Conservation (phyloP, 345 rosid genomes). For the Nephelium lappaceum region DNA sequence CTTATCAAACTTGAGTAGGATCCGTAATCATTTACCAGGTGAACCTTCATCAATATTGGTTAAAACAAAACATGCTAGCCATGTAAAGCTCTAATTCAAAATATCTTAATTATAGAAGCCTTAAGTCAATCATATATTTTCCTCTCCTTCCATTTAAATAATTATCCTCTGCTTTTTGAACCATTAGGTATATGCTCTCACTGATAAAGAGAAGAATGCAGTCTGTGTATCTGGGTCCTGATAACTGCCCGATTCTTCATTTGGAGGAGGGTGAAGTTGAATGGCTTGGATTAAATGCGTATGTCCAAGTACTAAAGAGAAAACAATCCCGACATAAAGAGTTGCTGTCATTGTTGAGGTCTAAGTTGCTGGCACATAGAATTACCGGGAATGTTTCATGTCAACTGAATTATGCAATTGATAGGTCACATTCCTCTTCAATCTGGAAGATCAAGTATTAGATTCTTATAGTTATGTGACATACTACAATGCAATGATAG, state of each 20-base stretch:
- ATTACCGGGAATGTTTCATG: slow-evolving; percentile 32
- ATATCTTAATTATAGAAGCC: background rate
- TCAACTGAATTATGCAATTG: slow-evolving; percentile 52
- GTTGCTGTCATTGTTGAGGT: slow-evolving; percentile 47
- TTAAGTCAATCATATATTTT: background rate
- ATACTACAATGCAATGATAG: background rate
- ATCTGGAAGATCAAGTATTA: slow-evolving; percentile 72
- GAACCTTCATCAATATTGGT: background rate
- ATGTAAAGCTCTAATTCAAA: background rate
- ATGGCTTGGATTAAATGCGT: slow-evolving; percentile 83
- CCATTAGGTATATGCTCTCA: slow-evolving; percentile 52
- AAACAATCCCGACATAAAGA: slow-evolving; percentile 60
- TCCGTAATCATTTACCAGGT: background rate
- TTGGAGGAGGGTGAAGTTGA: slow-evolving; percentile 57
- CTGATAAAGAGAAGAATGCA: slow-evolving; percentile 60
- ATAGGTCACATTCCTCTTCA: slow-evolving; percentile 61
- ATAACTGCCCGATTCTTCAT: slow-evolving; percentile 40
- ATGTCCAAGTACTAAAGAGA: slow-evolving; percentile 53
- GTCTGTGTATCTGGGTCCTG: slow-evolving; percentile 27
- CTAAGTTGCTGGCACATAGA: slow-evolving; percentile 39
- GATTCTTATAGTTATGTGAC: slow-evolving; percentile 5
- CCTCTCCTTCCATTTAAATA: background rate
- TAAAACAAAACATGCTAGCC: background rate
- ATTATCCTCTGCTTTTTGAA: background rate
- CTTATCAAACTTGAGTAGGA: slow-evolving; percentile 4